Conservation (phyloP, 306 rosid species). For the Prinsepia uniflora region DNA sequence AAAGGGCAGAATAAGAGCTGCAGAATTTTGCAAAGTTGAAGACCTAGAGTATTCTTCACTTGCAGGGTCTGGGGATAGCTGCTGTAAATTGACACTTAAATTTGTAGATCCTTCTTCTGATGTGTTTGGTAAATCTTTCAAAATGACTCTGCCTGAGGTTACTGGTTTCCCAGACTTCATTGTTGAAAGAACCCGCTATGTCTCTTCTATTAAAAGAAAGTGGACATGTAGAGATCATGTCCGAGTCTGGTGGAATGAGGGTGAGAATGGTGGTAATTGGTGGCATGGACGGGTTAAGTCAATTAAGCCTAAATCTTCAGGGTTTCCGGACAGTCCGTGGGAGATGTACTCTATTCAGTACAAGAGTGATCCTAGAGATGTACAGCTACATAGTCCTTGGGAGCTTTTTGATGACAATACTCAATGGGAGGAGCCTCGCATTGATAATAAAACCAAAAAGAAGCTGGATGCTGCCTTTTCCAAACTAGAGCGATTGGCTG, state of each 20-base stretch:
- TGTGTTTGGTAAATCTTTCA: conserved; percentile 57
- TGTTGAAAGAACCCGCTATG: conserved; percentile 79
- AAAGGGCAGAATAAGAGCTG: conserved; percentile 59
- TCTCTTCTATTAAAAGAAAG: conserved; percentile 69
- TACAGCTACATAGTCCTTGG: conserved; percentile 93
- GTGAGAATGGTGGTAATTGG: conserved; percentile 78
- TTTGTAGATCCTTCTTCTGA: conserved; percentile 70
- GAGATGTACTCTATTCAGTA: conserved; percentile 72
- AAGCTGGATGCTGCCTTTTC: conserved; percentile 53
- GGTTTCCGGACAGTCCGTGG: conserved; percentile 94
- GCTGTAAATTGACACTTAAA: conserved; percentile 86
- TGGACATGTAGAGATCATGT: conserved; percentile 93
- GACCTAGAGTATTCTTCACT: conserved; percentile 67
- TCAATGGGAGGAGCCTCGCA: conserved; percentile 73
- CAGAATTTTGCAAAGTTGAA: conserved; percentile 72
- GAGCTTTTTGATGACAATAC: conserved; percentile 77
- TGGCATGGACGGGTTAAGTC: conserved; percentile 79
- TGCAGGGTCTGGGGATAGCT: conserved; percentile 96
- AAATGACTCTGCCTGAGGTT: conserved; percentile 80
- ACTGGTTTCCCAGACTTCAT: conserved; percentile 93
- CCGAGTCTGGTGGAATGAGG: conserved; percentile 98
- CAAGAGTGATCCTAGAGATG: conserved; percentile 62
- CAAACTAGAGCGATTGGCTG: conserved; percentile 52
- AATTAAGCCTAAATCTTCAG: conserved; percentile 59
- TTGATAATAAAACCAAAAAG: conserved; percentile 46